Percentiles rank a stretch among this genome's conserved stretches.
phyloP scores from a whole-genome alignment of 2,329 filamentous ascomycete species.

The Cercospora sp. region DNA sequence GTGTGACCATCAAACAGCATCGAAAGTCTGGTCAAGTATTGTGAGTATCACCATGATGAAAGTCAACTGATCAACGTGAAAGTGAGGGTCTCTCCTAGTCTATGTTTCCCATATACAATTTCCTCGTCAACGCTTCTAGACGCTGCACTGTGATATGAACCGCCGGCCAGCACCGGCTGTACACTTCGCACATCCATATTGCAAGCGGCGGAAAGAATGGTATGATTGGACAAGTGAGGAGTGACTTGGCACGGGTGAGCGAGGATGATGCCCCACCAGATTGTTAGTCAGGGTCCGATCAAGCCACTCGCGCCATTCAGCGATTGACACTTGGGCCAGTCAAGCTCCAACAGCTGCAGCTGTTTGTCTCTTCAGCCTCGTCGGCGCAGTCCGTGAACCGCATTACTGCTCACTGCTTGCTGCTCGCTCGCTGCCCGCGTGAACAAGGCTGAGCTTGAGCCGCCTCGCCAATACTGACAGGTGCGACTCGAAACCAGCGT shows the following conservation, averaged over 20 bases:
- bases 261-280: not conserved
- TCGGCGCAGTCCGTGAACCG: not conserved
- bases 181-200: constrained; percentile 1
- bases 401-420: not conserved
- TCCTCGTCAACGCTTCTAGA: not conserved
- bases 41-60: too few relatives aligned
- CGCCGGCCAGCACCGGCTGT: not conserved
- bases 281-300: not conserved
- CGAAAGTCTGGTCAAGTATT: too few relatives aligned
- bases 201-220: not conserved
- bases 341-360: not conserved
- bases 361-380: not conserved
- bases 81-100: not conserved
- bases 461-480: not conserved
- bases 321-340: not conserved
- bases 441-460: not conserved
- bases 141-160: not conserved
- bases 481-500: not conserved
- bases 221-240: not conserved
- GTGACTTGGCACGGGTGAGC: not conserved
- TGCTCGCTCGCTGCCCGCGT: constrained; percentile 9
- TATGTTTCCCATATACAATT: not conserved
- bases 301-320: not conserved
- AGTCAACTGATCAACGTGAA: not conserved
- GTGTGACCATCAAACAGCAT: not conserved